A percentile compares a stretch with the other conserved stretches of the same genome.
Conservation (phyloP, 768 basidiomycete species). For the Lentinula sp. region DNA sequence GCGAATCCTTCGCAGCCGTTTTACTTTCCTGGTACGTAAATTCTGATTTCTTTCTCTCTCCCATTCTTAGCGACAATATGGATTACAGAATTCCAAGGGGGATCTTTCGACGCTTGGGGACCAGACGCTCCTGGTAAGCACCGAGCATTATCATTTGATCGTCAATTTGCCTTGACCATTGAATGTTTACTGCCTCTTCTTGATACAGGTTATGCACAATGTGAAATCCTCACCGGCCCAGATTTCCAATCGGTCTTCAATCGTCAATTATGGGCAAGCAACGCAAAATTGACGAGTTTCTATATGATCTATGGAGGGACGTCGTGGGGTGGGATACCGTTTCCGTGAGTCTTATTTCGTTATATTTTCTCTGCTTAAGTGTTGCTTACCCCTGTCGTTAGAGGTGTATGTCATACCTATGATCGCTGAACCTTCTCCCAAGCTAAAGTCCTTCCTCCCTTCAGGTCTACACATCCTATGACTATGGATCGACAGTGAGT, state of each 20-base stretch:
- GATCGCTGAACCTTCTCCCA: background rate
- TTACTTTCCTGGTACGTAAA: slow-evolving; percentile 58
- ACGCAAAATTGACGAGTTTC: slow-evolving; percentile 76
- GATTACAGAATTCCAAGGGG: slow-evolving; percentile 53
- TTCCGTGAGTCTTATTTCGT: slow-evolving; percentile 59
- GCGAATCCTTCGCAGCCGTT: slow-evolving; percentile 51
- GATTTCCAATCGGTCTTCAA: slow-evolving; percentile 80
- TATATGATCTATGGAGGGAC: slow-evolving; percentile 75
- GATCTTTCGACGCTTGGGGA: slow-evolving; percentile 80
- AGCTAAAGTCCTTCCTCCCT: background rate
- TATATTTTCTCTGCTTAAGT: background rate
- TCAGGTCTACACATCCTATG: slow-evolving; percentile 49
- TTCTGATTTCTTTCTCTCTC: background rate
- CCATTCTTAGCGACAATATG: too few relatives aligned
- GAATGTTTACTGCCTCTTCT: slow-evolving; percentile 1
- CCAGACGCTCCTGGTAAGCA: slow-evolving; percentile 55
- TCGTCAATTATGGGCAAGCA: slow-evolving; percentile 70
- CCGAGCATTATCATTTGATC: background rate
- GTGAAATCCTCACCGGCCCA: slow-evolving; percentile 61
- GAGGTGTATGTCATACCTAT: slow-evolving; percentile 2
- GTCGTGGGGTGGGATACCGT: slow-evolving; percentile 79
- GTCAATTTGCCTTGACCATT: slow-evolving; percentile 3
- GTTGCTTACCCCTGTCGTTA: background rate
- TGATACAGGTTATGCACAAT: slow-evolving; percentile 51
- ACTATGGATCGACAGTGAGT: slow-evolving; percentile 64